A percentile compares a stretch with the other conserved stretches of the same genome.
phyloP scores from a whole-genome alignment of 2,329 filamentous ascomycete species.

The Hypoxylon sp. region DNA sequence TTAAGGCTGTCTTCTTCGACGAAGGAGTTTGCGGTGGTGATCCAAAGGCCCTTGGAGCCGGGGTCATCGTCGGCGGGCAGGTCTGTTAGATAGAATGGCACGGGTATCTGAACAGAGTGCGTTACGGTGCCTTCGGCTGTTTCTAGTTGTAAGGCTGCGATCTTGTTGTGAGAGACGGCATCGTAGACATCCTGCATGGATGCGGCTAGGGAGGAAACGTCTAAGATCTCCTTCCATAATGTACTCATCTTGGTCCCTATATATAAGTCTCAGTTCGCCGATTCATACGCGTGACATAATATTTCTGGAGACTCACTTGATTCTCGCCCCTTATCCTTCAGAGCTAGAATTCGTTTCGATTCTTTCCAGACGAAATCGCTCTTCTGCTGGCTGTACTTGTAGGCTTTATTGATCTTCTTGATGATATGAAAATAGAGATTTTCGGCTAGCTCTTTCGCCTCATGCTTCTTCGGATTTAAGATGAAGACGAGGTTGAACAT shows the following conservation, averaged over 20 bases:
- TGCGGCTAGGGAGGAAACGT: conserved; percentile 82
- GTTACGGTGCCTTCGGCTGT: conserved; percentile 71
- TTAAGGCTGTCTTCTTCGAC: conserved; percentile 76
- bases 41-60: conserved; percentile 82
- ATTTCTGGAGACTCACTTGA: conserved; percentile 59
- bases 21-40: conserved; percentile 87
- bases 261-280: conserved; percentile 40
- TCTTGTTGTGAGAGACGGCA: conserved; percentile 85
- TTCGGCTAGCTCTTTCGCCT: conserved; percentile 82
- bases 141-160: conserved; percentile 85
- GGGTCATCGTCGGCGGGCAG: conserved; percentile 78
- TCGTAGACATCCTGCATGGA: conserved; percentile 87
- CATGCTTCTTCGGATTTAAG: conserved; percentile 82
- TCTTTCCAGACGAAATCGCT: conserved; percentile 94
- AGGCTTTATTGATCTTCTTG: conserved; percentile 91
- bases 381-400: conserved; percentile 92
- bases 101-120: conserved; percentile 75
- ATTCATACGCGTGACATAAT: neutral
- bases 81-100: conserved; percentile 79
- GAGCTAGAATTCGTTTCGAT: conserved; percentile 82
- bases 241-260: conserved; percentile 72
- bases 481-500: conserved; percentile 99
- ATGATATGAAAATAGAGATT: conserved; percentile 88
- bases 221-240: conserved; percentile 79
- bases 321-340: conserved; percentile 85